Evolutionary conservation across 768 basidiomycete genomes (phyloP).

Genomic region (Fomitopsis serialis): DNA sequence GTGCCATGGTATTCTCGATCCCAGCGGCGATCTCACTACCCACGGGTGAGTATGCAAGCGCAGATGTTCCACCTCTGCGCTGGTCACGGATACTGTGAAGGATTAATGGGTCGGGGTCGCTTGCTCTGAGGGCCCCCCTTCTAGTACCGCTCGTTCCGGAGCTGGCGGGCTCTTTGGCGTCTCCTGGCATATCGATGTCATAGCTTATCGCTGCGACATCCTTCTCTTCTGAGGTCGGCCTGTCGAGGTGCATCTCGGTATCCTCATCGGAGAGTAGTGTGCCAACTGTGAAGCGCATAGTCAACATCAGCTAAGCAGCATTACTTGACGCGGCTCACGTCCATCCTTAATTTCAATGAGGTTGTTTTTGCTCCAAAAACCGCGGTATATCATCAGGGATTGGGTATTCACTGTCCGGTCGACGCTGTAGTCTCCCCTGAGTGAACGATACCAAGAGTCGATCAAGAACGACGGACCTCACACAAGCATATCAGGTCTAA

Average conservation of each 20-base stretch:
- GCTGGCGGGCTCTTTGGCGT: too few species aligned
- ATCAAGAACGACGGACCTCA: not conserved
- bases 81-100: not conserved
- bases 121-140: too few species aligned
- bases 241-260: not conserved
- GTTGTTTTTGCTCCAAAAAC: not conserved
- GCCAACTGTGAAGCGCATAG: not conserved
- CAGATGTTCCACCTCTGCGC: not conserved
- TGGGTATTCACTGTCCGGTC: not conserved
- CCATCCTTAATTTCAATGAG: constrained; percentile 10
- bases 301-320: not conserved
- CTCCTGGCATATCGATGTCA: too few species aligned
- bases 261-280: not conserved
- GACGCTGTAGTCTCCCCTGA: not conserved
- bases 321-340: not conserved
- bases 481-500: constrained; percentile 4
- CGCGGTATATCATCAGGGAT: constrained; percentile 4
- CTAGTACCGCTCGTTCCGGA: too few species aligned
- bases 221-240: too few species aligned
- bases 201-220: too few species aligned
- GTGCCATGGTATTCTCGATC: constrained; percentile 9
- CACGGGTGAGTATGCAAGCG: constrained; percentile 35
- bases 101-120: too few species aligned
- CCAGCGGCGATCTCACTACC: constrained; percentile 8
- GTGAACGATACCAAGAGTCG: too few species aligned